Evolutionary conservation across 1,139 yeast genomes (phyloP), one percentile per base, ranked within the genome.

Genomic region (Suhomyces terraborum): DNA sequence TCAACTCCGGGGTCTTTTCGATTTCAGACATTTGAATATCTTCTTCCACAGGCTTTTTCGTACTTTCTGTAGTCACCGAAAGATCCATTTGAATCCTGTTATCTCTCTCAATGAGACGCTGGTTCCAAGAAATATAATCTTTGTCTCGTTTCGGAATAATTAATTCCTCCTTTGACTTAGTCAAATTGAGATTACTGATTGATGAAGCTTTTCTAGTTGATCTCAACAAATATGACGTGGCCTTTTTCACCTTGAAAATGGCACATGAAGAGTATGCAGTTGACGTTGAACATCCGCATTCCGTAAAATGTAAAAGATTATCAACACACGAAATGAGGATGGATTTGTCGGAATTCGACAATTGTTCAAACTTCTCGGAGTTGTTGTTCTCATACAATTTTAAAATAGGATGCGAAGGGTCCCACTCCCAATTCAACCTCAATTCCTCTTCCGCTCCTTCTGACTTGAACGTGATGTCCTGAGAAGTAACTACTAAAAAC

Each of bases 341-440:
- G 4, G 78, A 72, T 51, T 80, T 81, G 38, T 77, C 80, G 1
- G 66, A 62, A 33, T 77, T 77, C 6, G 66, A 53, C 32, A 83
- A 58, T 34, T 66, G 73, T 38, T 79, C 83, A 56, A 78, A 77
- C 47, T 69, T 69, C 35, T 64, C 72, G 3, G 50, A 47, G 20
- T 35, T 45, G 32, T 62, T 50, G 9, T 59, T 47, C 22, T 66
- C 62, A 31, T 75, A 70, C 45, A 86, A 62, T 49, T 73, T 73
- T 42, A 68, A 66, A 27, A 88, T 85, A 2, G 97, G 96, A 58
- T 89, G 96, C 9, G 64, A 53, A 4, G 64, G 57, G 57, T 89
- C 96, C 96, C 96, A 91, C 48, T 84, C 88, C 98, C 98, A 91
- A 1, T 79, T 79, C 18, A 88, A 64, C 1, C 94, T 75, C 26